A percentile compares a stretch with the other conserved stretches of the same genome.
phyloP scores from a whole-genome alignment of 495 filamentous ascomycete genomes.

The Penicillium psychrofluorescens region DNA sequence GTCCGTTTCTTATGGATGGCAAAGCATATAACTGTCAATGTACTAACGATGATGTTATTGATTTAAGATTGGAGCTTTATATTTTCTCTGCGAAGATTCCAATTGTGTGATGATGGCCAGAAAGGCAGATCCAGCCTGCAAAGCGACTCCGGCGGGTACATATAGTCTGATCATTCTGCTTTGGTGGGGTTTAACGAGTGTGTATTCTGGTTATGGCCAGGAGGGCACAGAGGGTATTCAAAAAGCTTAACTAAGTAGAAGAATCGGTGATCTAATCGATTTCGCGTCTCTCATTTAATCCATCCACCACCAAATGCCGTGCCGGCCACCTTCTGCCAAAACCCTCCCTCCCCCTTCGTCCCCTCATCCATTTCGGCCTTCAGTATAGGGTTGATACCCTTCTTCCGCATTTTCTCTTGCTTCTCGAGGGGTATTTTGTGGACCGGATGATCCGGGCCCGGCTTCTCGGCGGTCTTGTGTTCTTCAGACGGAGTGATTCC shows the following conservation, averaged over 20 bases:
- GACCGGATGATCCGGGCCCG: slow-evolving; percentile 8
- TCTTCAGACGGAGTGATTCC: slow-evolving; percentile 9
- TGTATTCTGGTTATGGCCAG: too few relatives aligned
- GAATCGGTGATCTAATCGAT: too few relatives aligned
- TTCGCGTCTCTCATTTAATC: slow-evolving; percentile 10
- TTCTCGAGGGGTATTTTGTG: slow-evolving; percentile 16
- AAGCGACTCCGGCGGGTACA: too few relatives aligned
- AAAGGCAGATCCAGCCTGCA: too few relatives aligned
- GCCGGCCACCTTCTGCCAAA: slow-evolving; percentile 13
- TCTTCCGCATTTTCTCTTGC: slow-evolving; percentile 15
- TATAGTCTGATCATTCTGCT: too few relatives aligned
- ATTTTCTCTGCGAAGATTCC: too few relatives aligned
- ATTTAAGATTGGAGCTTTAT: background rate
- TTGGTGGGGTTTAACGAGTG: too few relatives aligned
- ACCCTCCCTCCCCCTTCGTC: slow-evolving; percentile 9
- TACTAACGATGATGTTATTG: background rate
- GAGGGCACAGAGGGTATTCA: too few relatives aligned
- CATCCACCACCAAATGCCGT: slow-evolving; percentile 12
- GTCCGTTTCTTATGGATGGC: too few relatives aligned
- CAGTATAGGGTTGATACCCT: slow-evolving; percentile 12
- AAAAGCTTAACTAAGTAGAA: too few relatives aligned
- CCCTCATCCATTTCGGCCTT: slow-evolving; percentile 14
- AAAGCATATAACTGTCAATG: too few relatives aligned
- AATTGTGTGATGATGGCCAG: too few relatives aligned
- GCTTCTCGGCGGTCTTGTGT: background rate